These are phyloP conservation scores for Penicillium simplicissimum DNA, from an alignment of 495 filamentous ascomycete genomes.

Conservation along the genomic window DNA sequence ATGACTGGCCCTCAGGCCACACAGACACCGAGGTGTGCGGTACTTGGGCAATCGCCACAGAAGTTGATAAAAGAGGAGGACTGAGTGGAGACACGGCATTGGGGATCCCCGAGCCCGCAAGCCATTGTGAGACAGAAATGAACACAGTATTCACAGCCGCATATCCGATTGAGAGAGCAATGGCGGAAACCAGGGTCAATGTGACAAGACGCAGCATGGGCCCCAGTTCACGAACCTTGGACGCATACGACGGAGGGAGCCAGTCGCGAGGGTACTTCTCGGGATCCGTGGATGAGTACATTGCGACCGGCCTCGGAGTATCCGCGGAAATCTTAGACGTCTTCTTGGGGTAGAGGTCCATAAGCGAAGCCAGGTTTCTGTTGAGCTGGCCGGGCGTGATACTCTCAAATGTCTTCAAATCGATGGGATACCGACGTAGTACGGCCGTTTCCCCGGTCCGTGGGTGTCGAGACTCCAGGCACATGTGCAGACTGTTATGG, in stretches of 20 bases:
- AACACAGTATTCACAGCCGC: constrained; percentile 27
- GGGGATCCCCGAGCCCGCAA: constrained; percentile 30
- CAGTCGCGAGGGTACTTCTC: constrained; percentile 36
- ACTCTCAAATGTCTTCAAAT: constrained; percentile 69
- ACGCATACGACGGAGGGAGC: constrained; percentile 29
- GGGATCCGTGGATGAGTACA: constrained; percentile 20
- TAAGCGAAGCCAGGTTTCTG: constrained; percentile 68
- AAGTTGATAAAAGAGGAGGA: constrained; percentile 20
- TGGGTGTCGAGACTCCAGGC: constrained; percentile 61
- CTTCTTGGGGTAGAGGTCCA: constrained; percentile 46
- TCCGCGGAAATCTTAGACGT: constrained; percentile 27
- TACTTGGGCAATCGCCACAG: constrained; percentile 19
- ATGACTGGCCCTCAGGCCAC: constrained; percentile 21
- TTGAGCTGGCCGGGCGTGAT: constrained; percentile 75
- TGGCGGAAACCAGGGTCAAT: constrained; percentile 42
- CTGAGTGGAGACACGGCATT: constrained; percentile 19
- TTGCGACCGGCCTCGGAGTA: constrained; percentile 8
- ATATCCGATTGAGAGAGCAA: constrained; percentile 40
- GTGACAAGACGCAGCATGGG: constrained; percentile 41
- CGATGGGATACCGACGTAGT: constrained; percentile 65
- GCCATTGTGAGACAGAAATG: constrained; percentile 30
- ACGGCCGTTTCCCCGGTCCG: constrained; percentile 51
- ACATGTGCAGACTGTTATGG: constrained; percentile 63
- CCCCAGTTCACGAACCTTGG: constrained; percentile 39
- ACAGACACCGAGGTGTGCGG: constrained; percentile 32